phyloP scores from a whole-genome alignment of 1,139 yeast genomes.

The Debaryomyces robertsiae region DNA sequence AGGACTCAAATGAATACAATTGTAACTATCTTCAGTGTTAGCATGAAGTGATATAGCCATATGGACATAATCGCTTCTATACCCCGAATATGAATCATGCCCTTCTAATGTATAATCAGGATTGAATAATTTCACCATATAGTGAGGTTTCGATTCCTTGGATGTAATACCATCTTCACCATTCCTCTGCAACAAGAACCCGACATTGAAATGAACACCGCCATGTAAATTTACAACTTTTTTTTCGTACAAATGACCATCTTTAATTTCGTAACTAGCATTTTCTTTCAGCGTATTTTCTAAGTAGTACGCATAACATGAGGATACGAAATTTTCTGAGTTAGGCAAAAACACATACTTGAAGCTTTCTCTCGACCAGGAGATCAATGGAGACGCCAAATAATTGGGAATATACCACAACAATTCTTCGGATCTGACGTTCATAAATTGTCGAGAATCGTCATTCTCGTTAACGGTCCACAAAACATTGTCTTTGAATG shows the following conservation, averaged over 20 bases:
- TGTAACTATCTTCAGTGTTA: constrained; percentile 38
- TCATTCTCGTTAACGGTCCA: constrained; percentile 47
- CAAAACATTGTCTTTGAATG: constrained; percentile 39
- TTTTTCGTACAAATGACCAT: constrained; percentile 44
- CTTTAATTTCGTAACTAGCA: constrained; percentile 6
- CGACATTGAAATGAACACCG: constrained; percentile 59
- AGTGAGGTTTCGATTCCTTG: constrained; percentile 66
- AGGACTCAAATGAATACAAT: constrained; percentile 46
- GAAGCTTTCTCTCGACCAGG: constrained; percentile 60
- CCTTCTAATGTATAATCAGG: constrained; percentile 57
- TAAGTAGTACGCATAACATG: constrained; percentile 57
- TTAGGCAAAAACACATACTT: constrained; percentile 48
- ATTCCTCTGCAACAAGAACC: constrained; percentile 59
- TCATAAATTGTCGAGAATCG: constrained; percentile 40
- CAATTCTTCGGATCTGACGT: constrained; percentile 39
- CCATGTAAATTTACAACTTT: constrained; percentile 61
- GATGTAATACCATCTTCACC: constrained; percentile 42
- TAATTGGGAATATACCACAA: constrained; percentile 62
- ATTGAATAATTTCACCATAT: constrained; percentile 61
- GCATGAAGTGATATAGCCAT: constrained; percentile 60
- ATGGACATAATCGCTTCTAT: constrained; percentile 45
- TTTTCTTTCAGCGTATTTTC: constrained; percentile 22
- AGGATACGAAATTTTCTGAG: constrained; percentile 43
- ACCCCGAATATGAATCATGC: constrained; percentile 44
- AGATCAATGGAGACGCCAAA: constrained; percentile 55